Percentiles rank a stretch among this genome's conserved stretches.
Conservation (phyloP, 768 basidiomycete species). For the Mycena belliarum region DNA sequence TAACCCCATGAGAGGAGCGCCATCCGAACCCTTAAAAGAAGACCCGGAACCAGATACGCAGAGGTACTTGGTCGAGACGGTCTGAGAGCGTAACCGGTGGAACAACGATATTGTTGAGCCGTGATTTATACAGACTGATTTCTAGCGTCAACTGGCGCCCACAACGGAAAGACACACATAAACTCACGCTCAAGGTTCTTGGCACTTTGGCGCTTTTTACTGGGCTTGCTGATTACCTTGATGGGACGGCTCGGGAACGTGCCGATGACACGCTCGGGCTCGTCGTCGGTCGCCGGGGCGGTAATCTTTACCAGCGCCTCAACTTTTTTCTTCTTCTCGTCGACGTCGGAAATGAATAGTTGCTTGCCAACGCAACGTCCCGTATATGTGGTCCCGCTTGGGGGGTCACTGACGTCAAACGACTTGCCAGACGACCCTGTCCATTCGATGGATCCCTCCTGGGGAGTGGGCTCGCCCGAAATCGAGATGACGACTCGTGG, state of each 20-base stretch:
- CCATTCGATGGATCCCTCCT: conserved; percentile 89
- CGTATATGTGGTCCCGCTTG: conserved; percentile 82
- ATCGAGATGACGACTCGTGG: conserved; percentile 89
- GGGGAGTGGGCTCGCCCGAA: conserved; percentile 84
- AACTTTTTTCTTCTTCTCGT: conserved; percentile 94
- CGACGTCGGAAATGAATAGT: conserved; percentile 92
- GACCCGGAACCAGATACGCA: conserved; percentile 93
- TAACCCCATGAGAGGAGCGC: conserved; percentile 80
- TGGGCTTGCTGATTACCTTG: conserved; percentile 97
- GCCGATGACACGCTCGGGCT: conserved; percentile 82
- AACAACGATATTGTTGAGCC: conserved; percentile 94
- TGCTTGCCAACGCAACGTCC: conserved; percentile 94
- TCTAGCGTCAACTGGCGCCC: conserved; percentile 7
- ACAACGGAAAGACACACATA: conserved; percentile 13
- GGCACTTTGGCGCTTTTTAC: conserved; percentile 93
- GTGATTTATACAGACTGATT: conserved; percentile 88
- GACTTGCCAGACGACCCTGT: conserved; percentile 80
- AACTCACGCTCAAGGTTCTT: conserved; percentile 89
- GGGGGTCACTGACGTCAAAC: conserved; percentile 79
- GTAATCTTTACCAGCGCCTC: conserved; percentile 90
- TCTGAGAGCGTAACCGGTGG: conserved; percentile 94
- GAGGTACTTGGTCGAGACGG: conserved; percentile 93
- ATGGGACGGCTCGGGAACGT: conserved; percentile 93
- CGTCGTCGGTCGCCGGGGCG: conserved; percentile 76
- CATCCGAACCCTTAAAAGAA: conserved; percentile 92